Conservation (phyloP, 2,329 filamentous ascomycete species). For the Akanthomyces muscarius region DNA sequence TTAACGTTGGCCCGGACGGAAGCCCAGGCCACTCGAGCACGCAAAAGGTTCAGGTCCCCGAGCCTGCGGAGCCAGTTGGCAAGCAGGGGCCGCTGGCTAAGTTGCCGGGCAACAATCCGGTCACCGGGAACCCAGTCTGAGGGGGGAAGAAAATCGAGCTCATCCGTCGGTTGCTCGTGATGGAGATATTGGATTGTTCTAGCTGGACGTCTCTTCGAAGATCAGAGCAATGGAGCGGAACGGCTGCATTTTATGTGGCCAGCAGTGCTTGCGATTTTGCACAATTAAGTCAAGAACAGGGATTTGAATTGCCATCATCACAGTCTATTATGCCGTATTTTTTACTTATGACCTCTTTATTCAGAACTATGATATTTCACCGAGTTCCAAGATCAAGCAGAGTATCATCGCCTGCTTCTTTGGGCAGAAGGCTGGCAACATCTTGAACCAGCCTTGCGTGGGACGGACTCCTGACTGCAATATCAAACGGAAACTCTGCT, state of each 20-base stretch:
- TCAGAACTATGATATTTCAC: not conserved
- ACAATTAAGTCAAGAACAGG: no score
- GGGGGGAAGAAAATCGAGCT: not conserved
- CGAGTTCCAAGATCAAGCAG: not conserved
- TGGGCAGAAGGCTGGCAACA: not conserved
- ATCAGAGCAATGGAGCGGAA: no score
- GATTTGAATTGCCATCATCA: no score
- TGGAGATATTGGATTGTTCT: no score
- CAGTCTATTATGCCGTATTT: no score
- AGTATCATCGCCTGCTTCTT: not conserved
- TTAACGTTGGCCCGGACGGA: constrained; percentile 26
- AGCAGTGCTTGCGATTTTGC: no score
- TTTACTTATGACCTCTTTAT: no score
- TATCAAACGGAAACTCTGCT: not conserved
- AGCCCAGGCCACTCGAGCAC: constrained; percentile 21
- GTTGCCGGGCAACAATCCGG: constrained; percentile 28
- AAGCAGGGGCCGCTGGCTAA: constrained; percentile 22
- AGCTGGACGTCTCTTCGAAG: no score
- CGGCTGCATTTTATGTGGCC: no score
- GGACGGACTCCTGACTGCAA: not conserved
- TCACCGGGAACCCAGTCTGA: constrained; percentile 11
- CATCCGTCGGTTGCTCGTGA: no score
- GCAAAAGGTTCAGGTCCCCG: constrained; percentile 21
- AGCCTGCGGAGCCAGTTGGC: constrained; percentile 27
- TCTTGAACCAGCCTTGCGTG: not conserved